Conservation (phyloP, 169 alveolate genomes). For the Perkinsus chesapeaki region DNA sequence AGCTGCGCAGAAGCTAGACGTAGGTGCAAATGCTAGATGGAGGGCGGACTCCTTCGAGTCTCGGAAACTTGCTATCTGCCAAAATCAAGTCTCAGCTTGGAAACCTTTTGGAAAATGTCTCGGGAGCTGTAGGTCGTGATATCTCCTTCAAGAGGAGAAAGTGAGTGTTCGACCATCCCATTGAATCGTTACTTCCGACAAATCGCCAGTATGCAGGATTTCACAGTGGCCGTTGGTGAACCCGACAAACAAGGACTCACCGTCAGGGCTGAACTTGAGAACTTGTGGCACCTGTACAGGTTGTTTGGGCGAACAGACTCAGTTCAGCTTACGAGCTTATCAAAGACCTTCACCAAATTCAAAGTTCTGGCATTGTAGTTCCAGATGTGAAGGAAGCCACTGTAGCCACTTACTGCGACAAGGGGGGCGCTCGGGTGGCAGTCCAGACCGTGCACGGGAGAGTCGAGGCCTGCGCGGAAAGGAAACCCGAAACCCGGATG, state of each 20-base stretch:
- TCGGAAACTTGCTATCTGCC: background rate
- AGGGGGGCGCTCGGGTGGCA: constrained; percentile 18
- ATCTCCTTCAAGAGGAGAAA: background rate
- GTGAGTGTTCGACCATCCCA: background rate
- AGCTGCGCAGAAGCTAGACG: constrained; percentile 23
- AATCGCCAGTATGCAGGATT: background rate
- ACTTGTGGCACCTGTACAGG: background rate
- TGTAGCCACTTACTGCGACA: constrained; percentile 3
- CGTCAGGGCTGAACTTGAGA: background rate
- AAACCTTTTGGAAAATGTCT: background rate
- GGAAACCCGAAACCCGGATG: background rate
- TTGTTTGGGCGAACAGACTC: background rate
- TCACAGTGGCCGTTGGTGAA: background rate
- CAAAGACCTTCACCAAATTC: constrained; percentile 18
- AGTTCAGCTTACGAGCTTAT: constrained; percentile 18
- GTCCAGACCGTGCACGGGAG: constrained; percentile 10
- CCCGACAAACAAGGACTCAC: background rate
- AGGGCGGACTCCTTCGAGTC: background rate
- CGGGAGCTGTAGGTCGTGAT: background rate
- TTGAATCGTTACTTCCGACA: background rate
- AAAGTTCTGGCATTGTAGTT: constrained; percentile 13
- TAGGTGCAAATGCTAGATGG: constrained; percentile 18
- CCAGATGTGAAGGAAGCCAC: constrained; percentile 29
- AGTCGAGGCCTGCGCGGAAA: constrained; percentile 11
- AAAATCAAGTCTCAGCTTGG: background rate